Base-by-base conservation (phyloP, 805 yeast species). In the Starmerella stigmatis region DNA sequence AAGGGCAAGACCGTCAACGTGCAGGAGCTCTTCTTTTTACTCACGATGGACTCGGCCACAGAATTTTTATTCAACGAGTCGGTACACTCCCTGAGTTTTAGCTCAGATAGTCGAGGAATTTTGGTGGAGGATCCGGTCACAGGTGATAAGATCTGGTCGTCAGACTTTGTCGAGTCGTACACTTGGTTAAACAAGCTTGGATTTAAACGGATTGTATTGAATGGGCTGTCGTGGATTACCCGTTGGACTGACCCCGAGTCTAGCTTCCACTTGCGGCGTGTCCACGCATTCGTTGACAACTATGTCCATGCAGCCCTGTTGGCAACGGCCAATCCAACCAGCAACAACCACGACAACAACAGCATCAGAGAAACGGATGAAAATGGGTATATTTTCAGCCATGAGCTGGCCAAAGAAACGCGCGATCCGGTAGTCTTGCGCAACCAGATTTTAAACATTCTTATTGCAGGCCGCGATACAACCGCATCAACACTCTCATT, bases 391-490 rank as follows among this genome's bases (percentile, higher is more conserved):
- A 60, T 67, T 10, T 70, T 72, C 56, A 64, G 70, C 52, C 61
- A 66, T 45, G 75, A 70, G 55, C 64, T 72, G 50, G 71, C 64
- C 32, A 65, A 66, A 51, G 67, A 65, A 43, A 68, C 72, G 16
- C 60, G 71, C 42, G 68, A 72, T 52, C 72, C 71, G 3, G 55
- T 48, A 27, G 64, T 66, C 19, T 61, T 72, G 45, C 62, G 74
- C 35, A 73, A 71, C 52, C 75, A 72, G 57, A 56, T 65, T 46
- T 61, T 72, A 55, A 71, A 68, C 52, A 67, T 72, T 45, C 61
- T 72, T 47, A 51, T 70, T 32, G 76, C 75, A 13, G 75, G 74
- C 17, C 63, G 75, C 51, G 75, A 71, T 52, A 72, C 75, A 22
- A 72, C 76, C 10, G 74, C 74, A 2, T 68, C 73, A 7, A 59